These are phyloP conservation scores for Colletotrichum sp. DNA, from an alignment of 2,329 filamentous ascomycete genomes.

Conservation along the genomic window DNA sequence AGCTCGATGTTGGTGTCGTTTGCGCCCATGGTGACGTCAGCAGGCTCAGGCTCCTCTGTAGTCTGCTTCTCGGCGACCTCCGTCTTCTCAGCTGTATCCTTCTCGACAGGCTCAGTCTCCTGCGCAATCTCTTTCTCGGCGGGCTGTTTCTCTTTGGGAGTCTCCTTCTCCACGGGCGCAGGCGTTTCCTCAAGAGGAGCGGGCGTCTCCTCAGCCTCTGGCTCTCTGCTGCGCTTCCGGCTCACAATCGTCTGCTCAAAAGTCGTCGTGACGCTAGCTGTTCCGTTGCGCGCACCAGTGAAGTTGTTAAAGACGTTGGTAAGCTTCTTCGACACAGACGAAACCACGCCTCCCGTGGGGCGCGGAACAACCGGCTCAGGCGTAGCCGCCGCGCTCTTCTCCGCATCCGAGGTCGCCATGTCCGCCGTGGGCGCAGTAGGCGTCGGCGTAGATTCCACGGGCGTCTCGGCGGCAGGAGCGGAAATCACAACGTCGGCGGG, in stretches of 20 bases:
- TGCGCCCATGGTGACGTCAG: not conserved
- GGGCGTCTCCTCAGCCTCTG: not conserved
- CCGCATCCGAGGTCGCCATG: not conserved
- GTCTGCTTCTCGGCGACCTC: not conserved
- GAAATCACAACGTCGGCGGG: not conserved
- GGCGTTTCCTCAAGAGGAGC: not conserved
- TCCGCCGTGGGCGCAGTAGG: not conserved
- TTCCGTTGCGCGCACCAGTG: not conserved
- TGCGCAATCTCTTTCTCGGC: not conserved
- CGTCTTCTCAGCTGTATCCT: not conserved
- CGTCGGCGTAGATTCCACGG: not conserved
- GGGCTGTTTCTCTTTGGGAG: not conserved
- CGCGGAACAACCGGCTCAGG: not conserved
- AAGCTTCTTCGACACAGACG: slow-evolving; percentile 1
- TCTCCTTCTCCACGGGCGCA: not conserved
- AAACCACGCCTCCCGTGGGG: not conserved
- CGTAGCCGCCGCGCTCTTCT: not conserved
- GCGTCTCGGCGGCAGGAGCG: not conserved
- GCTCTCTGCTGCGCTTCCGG: slow-evolving; percentile 15
- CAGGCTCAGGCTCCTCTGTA: not conserved
- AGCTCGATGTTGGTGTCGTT: not conserved
- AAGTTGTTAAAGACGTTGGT: not conserved
- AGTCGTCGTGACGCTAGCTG: not conserved
- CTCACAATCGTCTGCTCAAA: slow-evolving; percentile 12
- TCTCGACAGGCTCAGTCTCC: not conserved